Evolutionary conservation across 768 basidiomycete genomes (phyloP).

Genomic region (Cystofilobasidium bisporidii): DNA sequence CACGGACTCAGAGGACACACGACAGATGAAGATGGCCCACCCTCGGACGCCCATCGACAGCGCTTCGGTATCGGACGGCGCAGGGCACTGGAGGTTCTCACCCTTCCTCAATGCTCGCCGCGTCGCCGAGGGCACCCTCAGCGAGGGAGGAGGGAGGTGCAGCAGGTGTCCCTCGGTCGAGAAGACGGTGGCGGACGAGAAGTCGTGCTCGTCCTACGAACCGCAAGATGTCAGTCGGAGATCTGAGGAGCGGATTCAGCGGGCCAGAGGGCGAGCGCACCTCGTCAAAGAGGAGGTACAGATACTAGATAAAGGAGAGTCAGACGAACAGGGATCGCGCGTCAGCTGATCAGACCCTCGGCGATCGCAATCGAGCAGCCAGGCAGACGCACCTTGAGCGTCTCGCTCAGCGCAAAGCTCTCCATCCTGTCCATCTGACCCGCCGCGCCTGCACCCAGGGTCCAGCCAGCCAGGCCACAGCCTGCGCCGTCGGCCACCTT

Average conservation of each 20-base stretch:
- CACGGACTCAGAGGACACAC: not conserved
- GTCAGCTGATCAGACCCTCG: no score
- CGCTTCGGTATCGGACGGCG: not conserved
- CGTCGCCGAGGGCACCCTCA: not conserved
- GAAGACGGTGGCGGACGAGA: constrained; percentile 18
- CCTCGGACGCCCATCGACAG: constrained; percentile 1
- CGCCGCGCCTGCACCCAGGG: not conserved
- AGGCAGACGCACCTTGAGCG: constrained; percentile 18
- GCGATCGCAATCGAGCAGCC: no score
- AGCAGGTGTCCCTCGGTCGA: constrained; percentile 27
- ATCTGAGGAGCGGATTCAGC: no score
- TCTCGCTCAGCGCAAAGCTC: constrained; percentile 24
- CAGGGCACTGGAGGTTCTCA: constrained; percentile 3
- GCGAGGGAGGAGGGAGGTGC: not conserved
- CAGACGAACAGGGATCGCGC: not conserved
- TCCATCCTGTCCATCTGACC: constrained; percentile 24
- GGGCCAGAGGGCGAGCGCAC: no score
- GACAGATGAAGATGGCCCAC: not conserved
- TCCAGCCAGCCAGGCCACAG: not conserved
- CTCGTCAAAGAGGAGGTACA: constrained; percentile 25
- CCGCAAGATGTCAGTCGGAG: no score
- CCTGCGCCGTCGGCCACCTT: not conserved
- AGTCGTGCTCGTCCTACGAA: not conserved
- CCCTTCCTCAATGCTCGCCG: not conserved
- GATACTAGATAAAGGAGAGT: constrained; percentile 12